Base-by-base conservation (phyloP, 1,139 yeast species). In the Kodamaea plutei region DNA sequence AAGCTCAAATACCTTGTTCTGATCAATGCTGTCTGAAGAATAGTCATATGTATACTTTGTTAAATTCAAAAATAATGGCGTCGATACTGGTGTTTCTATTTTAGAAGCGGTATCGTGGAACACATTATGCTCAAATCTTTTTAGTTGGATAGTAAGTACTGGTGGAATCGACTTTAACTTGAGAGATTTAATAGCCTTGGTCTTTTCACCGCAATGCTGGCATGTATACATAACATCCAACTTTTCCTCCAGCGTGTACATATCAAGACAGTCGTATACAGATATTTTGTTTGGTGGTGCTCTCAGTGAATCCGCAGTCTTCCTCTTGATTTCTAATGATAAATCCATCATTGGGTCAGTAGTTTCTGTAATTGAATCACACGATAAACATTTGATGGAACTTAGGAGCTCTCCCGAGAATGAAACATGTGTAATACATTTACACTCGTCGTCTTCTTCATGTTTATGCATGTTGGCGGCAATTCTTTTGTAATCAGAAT, bases 341-440 rank as follows among this genome's bases (percentile, higher is more conserved):
- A 91, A 60, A 54, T 91, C 98, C 63, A 91, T 73, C 67, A 85
- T 79, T 3, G 97, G 97, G 54, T 91, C 98, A 26, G 79, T 68
- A 0, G 94, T 85, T 30, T 64, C 68, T 4, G 87, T 81, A 11
- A 72, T 63, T 20, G 73, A 67, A 2, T 70, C 66, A 54, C 98
- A 91, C 23, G 73, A 65, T 7, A 73, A 64, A 53, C 98, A 91
- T 22, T 68, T 71, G 40, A 91, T 81, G 3, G 87, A 73, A 53
- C 87, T 79, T 48, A 81, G 79, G 26, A 85, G 60, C 40, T 73
- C 76, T 11, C 95, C 94, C 29, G 83, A 71, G 50, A 85, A 85
- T 2, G 84, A 70, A n/a, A 75, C 64, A 56, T 91, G 97, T 4
- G 88, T 76, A 9, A 88, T 71, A 57, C 98, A 91, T 12, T 70